Evolutionary conservation across 768 basidiomycete genomes (phyloP).

Genomic region (Pseudohyphozyma bogoriensis): DNA sequence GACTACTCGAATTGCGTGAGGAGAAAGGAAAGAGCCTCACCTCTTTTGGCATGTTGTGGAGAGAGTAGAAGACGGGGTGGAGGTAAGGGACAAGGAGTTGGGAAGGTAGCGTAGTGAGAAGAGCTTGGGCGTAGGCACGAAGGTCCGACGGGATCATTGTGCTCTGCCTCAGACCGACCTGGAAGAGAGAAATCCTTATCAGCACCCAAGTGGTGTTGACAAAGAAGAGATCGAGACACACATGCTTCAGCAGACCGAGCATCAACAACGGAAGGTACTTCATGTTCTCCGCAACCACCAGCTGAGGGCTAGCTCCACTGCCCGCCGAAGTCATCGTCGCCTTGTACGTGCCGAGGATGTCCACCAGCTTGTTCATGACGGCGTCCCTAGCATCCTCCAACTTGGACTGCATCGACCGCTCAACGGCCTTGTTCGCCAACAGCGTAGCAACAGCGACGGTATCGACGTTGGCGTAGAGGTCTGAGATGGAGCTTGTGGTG

Average conservation of each 20-base stretch:
- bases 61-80: slow-evolving; percentile 86
- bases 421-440: slow-evolving; percentile 85
- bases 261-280: slow-evolving; percentile 85
- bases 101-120: slow-evolving; percentile 81
- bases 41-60: slow-evolving; percentile 93
- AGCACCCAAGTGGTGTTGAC: no score
- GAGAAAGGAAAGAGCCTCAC: slow-evolving; percentile 41
- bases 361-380: slow-evolving; percentile 70
- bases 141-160: slow-evolving; percentile 95
- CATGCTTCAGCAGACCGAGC: slow-evolving; percentile 88
- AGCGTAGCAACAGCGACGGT: slow-evolving; percentile 75
- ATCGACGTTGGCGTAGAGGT: slow-evolving; percentile 81
- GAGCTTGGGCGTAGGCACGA: slow-evolving; percentile 83
- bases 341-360: slow-evolving; percentile 81
- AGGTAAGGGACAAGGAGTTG: slow-evolving; percentile 87
- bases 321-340: slow-evolving; percentile 90
- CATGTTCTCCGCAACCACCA: slow-evolving; percentile 85
- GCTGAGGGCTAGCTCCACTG: slow-evolving; percentile 83
- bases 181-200: not conserved
- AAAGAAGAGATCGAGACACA: slow-evolving; percentile 38
- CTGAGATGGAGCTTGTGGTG: slow-evolving; percentile 75
- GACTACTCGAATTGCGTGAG: not conserved
- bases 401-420: slow-evolving; percentile 71
- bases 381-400: slow-evolving; percentile 81
- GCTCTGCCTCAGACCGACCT: slow-evolving; percentile 93